Base-by-base conservation (phyloP, 192 early-diverging fungal genomes). In the Coemansia asiatica region DNA sequence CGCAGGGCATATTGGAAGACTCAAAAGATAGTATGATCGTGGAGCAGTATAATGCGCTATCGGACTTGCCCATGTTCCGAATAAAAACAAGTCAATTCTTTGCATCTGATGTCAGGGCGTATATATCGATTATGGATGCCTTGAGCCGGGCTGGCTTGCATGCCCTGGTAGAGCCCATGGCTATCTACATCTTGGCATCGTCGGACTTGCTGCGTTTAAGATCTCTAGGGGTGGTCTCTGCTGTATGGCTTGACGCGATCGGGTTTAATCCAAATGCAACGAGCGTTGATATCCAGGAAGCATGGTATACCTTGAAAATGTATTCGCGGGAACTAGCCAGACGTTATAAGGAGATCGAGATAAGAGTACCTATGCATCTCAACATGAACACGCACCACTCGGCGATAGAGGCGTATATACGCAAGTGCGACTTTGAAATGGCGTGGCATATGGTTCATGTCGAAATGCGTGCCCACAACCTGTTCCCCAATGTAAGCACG, bases 311-410 rank as follows among this genome's bases (percentile, higher is more conserved):
- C 26, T 35, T 81, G 25, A 60, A 64, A 10, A 21, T 23, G 16
- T 33, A 38, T 12, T 21, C 40, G 15, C 1, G 48, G 4, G 55
- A 31, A 18, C 23, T 56, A 18, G 25, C 18, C 2, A 31, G 33
- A 6, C 23, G 55, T 27, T 31, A 29, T 12, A 29, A 56, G 9
- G 50, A 6, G 4, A 28, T 8, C 23, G 9, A 31, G 2, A 1
- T 7, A 27, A 1, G 29, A 16, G 15, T 3, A 31, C 28, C 4
- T 1, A 8, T n/a, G 22, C 6, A 16, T 9, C 49, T 81, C 21
- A 75, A 76, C 44, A 60, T 56, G 40, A 76, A 73, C 70, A 71
- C 75, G 55, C 72, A 72, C 67, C 64, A 81, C 48, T 61, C 79
- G 36, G 64, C 38, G 3, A 76, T 81, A 16, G 74, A 72, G 58